A percentile compares a stretch with the other conserved stretches of the same genome.
Conservation (phyloP, 2,329 filamentous ascomycete species). For the Trichophyton verrucosum region DNA sequence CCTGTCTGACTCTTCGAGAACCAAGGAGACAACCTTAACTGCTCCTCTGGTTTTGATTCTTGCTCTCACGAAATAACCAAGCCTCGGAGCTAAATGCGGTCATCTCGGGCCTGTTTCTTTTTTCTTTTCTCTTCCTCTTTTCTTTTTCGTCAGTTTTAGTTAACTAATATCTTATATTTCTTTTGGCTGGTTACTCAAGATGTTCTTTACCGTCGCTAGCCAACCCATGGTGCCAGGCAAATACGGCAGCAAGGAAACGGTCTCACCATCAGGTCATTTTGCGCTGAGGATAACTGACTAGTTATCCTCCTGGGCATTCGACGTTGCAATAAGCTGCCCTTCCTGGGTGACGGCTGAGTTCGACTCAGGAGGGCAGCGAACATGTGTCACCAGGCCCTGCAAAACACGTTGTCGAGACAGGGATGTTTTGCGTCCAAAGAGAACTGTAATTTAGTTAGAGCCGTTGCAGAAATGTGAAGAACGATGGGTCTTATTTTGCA, state of each 20-base stretch:
- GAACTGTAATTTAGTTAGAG: slow-evolving; percentile 2
- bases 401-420: slow-evolving; percentile 1
- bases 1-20: neutral
- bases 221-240: neutral
- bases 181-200: too few relatives aligned
- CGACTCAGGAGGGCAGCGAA: neutral
- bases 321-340: neutral
- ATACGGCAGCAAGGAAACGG: neutral
- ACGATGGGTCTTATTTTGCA: neutral
- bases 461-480: slow-evolving; percentile 1
- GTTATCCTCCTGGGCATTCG: neutral
- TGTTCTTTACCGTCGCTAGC: neutral
- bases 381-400: neutral
- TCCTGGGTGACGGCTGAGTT: neutral
- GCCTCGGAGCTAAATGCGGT: neutral
- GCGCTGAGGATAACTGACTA: neutral
- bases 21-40: neutral
- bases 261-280: neutral
- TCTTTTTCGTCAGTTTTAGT: too few relatives aligned
- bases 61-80: neutral
- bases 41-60: neutral
- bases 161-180: too few relatives aligned
- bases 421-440: neutral
- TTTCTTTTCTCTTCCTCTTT: neutral
- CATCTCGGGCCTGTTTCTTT: neutral